These are phyloP conservation scores for Huntiella savannae DNA, from an alignment of 2,329 filamentous ascomycete genomes.

Conservation along the genomic window DNA sequence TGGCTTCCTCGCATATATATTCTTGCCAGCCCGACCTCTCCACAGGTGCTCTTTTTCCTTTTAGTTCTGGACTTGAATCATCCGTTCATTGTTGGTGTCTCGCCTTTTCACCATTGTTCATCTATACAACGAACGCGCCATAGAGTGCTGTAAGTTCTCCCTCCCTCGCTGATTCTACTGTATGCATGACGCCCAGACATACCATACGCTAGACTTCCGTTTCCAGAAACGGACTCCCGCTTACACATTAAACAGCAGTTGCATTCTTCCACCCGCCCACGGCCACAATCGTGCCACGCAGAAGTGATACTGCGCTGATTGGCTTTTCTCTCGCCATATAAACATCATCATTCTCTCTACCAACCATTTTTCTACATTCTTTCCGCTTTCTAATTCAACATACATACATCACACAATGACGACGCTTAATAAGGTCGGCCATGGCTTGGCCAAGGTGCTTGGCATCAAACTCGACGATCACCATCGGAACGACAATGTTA, in stretches of 20 bases:
- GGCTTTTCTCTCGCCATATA: slow-evolving; percentile 5
- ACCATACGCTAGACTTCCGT: neutral
- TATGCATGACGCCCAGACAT: no score
- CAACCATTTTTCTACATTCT: neutral
- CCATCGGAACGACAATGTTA: slow-evolving; percentile 38
- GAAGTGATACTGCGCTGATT: slow-evolving; percentile 1
- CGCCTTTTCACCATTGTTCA: no score
- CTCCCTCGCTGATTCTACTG: no score
- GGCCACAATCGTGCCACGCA: neutral
- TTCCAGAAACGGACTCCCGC: neutral
- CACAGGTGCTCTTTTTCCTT: no score
- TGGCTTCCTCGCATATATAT: no score
- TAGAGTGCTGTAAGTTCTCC: no score
- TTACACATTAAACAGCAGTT: neutral
- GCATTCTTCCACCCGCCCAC: neutral
- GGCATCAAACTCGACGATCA: slow-evolving; percentile 59
- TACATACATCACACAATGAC: slow-evolving; percentile 13
- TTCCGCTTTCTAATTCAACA: neutral
- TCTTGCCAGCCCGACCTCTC: no score
- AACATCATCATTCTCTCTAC: neutral
- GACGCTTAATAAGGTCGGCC: slow-evolving; percentile 42
- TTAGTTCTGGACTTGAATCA: no score
- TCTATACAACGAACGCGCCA: no score
- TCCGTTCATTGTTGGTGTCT: no score
- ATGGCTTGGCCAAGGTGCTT: slow-evolving; percentile 55